Percentiles rank a stretch among this genome's conserved stretches.
phyloP scores from a whole-genome alignment of 352 stramenopile genomes.

The Globisporangium abappressorium region DNA sequence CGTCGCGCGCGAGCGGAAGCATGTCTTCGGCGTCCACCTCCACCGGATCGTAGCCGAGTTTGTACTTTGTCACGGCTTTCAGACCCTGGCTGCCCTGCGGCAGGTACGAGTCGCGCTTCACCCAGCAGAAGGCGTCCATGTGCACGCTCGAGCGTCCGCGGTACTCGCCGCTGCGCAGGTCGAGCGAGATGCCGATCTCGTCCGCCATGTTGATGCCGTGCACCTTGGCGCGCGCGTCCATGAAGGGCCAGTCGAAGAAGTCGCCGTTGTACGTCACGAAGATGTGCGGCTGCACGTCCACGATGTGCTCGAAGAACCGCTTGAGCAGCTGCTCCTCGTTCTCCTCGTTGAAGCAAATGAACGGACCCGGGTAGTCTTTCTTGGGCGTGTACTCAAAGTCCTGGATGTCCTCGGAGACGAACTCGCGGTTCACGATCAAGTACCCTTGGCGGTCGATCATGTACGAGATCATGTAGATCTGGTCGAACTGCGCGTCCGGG shows the following conservation, averaged over 20 bases:
- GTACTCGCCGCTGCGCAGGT: slow-evolving; percentile 88
- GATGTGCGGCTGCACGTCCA: slow-evolving; percentile 94
- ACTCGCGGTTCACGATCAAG: slow-evolving; percentile 96
- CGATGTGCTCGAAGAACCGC: slow-evolving; percentile 90
- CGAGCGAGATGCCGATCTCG: slow-evolving; percentile 83
- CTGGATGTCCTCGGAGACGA: slow-evolving; percentile 96
- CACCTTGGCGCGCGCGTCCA: slow-evolving; percentile 90
- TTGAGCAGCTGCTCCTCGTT: slow-evolving; percentile 82
- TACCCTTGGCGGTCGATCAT: slow-evolving; percentile 97
- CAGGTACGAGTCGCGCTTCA: slow-evolving; percentile 99
- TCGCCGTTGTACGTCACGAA: slow-evolving; percentile 99
- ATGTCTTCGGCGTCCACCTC: slow-evolving; percentile 99
- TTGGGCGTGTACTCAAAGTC: slow-evolving; percentile 99
- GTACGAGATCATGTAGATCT: slow-evolving; percentile 98
- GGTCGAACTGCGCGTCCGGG: slow-evolving; percentile 94
- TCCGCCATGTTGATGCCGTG: slow-evolving; percentile 91
- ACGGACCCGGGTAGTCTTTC: slow-evolving; percentile 85
- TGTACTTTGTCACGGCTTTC: slow-evolving; percentile 99
- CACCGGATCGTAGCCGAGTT: slow-evolving; percentile 98
- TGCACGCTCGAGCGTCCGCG: slow-evolving; percentile 92
- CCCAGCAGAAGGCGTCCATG: slow-evolving; percentile 99
- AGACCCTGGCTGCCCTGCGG: slow-evolving; percentile 97
- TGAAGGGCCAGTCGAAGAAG: slow-evolving; percentile 99
- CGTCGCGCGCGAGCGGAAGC: slow-evolving; percentile 92
- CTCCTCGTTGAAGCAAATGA: slow-evolving; percentile 96